Evolutionary conservation across 352 stramenopile genomes (phyloP).

Genomic region (Phytophthora cajani): DNA sequence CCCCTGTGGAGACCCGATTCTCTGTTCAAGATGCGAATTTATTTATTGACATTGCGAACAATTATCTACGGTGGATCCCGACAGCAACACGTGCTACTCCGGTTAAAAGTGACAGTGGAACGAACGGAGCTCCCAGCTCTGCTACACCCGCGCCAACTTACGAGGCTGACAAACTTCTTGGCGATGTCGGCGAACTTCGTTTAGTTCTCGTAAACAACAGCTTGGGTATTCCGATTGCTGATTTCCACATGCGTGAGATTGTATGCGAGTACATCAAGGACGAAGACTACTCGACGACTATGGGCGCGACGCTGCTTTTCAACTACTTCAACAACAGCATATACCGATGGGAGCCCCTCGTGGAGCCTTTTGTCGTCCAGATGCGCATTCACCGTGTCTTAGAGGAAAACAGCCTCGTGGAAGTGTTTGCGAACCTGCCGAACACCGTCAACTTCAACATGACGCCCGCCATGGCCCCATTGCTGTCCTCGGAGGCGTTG

Average conservation of each 20-base stretch:
- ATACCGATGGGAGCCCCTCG: slow-evolving; percentile 87
- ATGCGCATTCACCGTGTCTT: slow-evolving; percentile 75
- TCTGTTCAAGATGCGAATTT: slow-evolving; percentile 87
- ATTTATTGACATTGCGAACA: slow-evolving; percentile 87
- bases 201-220: slow-evolving; percentile 91
- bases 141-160: slow-evolving; percentile 31
- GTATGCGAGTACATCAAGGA: slow-evolving; percentile 90
- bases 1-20: slow-evolving; percentile 84
- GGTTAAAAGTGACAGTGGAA: slow-evolving; percentile 8
- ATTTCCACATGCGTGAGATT: slow-evolving; percentile 89
- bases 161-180: slow-evolving; percentile 80
- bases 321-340: slow-evolving; percentile 94
- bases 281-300: slow-evolving; percentile 81
- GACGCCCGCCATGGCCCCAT: slow-evolving; percentile 85
- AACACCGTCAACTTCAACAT: slow-evolving; percentile 91
- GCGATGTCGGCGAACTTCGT: slow-evolving; percentile 83
- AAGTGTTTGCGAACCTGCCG: slow-evolving; percentile 84
- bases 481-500: slow-evolving; percentile 81
- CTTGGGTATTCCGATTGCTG: slow-evolving; percentile 84
- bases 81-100: slow-evolving; percentile 24
- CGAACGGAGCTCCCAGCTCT: slow-evolving; percentile 2
- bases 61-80: slow-evolving; percentile 73
- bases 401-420: slow-evolving; percentile 73
- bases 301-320: slow-evolving; percentile 80
- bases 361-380: slow-evolving; percentile 86